Percentiles rank a stretch among this genome's conserved stretches.
Evolutionary conservation across 202 grass and related monocot species (phyloP).

Genomic region (Brachypodium distachyon): DNA sequence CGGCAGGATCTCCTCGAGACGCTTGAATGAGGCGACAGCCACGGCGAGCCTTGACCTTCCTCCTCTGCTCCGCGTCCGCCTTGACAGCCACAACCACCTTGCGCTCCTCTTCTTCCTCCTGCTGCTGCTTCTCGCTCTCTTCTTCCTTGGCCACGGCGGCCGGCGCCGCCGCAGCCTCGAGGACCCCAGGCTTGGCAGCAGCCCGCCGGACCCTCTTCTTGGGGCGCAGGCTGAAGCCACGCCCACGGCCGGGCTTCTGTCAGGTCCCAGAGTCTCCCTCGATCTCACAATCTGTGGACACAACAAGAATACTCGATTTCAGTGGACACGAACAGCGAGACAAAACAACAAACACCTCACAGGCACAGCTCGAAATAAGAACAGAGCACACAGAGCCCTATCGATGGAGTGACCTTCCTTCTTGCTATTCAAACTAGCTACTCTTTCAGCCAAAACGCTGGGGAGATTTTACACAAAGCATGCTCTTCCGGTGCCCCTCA

Average conservation of each 20-base stretch:
- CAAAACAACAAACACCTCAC: too few relatives aligned
- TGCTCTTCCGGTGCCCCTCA: too few relatives aligned
- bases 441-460: too few relatives aligned
- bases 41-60: neutral
- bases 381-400: too few relatives aligned
- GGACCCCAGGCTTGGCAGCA: neutral
- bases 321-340: too few relatives aligned
- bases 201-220: neutral
- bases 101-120: neutral
- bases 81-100: neutral
- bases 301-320: too few relatives aligned
- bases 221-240: neutral
- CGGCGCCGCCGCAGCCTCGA: neutral
- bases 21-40: neutral
- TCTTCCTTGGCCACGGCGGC: neutral
- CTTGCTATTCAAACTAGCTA: too few relatives aligned
- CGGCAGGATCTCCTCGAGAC: neutral
- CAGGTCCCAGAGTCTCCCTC: too few relatives aligned
- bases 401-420: too few relatives aligned
- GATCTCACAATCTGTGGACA: too few relatives aligned
- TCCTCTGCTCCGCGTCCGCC: neutral
- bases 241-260: neutral
- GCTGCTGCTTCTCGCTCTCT: neutral
- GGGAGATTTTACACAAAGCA: too few relatives aligned
- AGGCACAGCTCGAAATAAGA: too few relatives aligned